Conservation (phyloP, 768 basidiomycete genomes). For the Russula brevipes region DNA sequence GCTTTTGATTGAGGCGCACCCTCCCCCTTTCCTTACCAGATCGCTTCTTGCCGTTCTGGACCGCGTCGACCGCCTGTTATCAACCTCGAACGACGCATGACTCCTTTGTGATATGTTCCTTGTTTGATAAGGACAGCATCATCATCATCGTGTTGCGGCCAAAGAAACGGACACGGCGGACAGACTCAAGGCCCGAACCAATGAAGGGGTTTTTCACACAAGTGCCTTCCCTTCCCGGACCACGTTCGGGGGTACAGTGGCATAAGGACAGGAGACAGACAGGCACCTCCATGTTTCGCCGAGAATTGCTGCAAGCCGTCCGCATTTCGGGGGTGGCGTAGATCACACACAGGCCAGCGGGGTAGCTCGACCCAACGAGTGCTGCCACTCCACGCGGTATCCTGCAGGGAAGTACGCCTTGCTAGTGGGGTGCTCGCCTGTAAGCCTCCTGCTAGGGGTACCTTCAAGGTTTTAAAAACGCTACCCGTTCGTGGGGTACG, state of each 20-base stretch:
- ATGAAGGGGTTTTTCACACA: background rate
- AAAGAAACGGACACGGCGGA: background rate
- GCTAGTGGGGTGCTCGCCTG: background rate
- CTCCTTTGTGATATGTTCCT: background rate
- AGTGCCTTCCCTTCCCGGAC: background rate
- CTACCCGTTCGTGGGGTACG: background rate
- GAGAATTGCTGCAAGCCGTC: background rate
- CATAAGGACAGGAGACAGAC: background rate
- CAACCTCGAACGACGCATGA: background rate
- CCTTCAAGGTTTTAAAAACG: background rate
- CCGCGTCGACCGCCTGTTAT: background rate
- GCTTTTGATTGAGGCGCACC: background rate
- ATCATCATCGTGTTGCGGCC: background rate
- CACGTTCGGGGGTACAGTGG: conserved; percentile 16
- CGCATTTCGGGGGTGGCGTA: conserved; percentile 7
- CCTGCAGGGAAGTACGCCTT: background rate
- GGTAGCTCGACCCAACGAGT: background rate
- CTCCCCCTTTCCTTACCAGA: background rate
- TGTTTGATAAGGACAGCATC: background rate
- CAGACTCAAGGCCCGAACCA: background rate
- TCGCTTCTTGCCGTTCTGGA: background rate
- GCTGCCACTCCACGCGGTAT: background rate
- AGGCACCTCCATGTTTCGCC: background rate
- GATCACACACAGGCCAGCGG: background rate
- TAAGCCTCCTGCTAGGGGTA: background rate